Evolutionary conservation across 2,329 filamentous ascomycete genomes (phyloP), one percentile per base, ranked within the genome.

Genomic region (Amphichorda felina): DNA sequence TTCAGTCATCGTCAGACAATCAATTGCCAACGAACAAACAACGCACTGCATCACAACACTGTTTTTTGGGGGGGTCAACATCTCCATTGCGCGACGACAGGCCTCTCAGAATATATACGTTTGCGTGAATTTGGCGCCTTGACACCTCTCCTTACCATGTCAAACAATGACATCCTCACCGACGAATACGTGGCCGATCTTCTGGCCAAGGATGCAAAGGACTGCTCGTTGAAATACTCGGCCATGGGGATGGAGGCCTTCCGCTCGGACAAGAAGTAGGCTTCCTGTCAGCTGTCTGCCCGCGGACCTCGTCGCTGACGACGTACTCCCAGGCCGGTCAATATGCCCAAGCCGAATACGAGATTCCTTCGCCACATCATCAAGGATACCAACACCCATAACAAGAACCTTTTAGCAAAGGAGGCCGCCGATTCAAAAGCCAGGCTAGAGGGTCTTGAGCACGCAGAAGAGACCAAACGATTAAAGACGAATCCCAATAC

Each of bases 321-420:
- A 34, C 10, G n/a, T 16, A 13, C 18, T 21, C 35, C 39, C 56
- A 86, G 75, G 49, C 73, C 78, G 38, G 59, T 71, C 31, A 72
- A 72, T 45, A 74, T 79, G 43, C 85, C 84, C 1, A 95, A 89
- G 53, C 88, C 89, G 3, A 96, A 98, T 50, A 95, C 84, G 0
- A 74, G 82, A 24, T 96, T 96, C 53, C 63, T 98, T 29, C 79
- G 79, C 39, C 82, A 91, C 49, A 83, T 96, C 38, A 85, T 98
- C 41, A 82, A 80, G 43, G 82, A 91, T 45, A 93, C 86, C 8
- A 82, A 93, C 47, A 81, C 60, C 36, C 89, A 98, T 59, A 98
- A 98, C 68, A 77, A 82, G 17, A 82, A 85, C 1, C 66, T 96
- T 21, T 73, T 86, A 14, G 84, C 82, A 1, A 93, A 80, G 50